These are phyloP conservation scores for Chrysanthemum makinoi DNA, from an alignment of 129 eudicot genomes.

Conservation along the genomic window DNA sequence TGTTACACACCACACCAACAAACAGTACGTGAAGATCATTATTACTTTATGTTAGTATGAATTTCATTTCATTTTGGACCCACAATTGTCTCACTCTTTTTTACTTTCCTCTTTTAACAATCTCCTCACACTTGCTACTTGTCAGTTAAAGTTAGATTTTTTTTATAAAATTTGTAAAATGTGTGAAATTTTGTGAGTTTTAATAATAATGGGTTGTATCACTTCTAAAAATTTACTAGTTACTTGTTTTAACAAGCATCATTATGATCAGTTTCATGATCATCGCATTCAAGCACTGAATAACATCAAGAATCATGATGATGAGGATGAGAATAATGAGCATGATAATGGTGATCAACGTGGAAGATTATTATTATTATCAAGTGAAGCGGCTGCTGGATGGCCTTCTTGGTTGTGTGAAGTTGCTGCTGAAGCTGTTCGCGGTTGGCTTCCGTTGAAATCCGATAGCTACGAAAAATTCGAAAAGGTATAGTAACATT, in stretches of 20 bases:
- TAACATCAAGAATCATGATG: slow-evolving; percentile 28
- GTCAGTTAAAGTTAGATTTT: no score
- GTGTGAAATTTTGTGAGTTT: slow-evolving; percentile 9
- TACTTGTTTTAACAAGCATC: slow-evolving; percentile 22
- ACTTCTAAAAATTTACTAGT: slow-evolving; percentile 50
- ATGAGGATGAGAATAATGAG: slow-evolving; percentile 16
- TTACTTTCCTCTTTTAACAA: not conserved
- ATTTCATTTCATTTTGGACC: no score
- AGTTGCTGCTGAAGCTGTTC: slow-evolving; percentile 74
- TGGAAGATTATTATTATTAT: slow-evolving; percentile 32
- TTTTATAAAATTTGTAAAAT: not conserved
- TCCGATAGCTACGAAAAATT: slow-evolving; percentile 54
- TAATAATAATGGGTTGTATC: slow-evolving; percentile 62
- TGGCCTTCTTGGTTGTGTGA: slow-evolving; percentile 87
- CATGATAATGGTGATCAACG: slow-evolving; percentile 15
- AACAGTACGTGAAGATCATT: no score
- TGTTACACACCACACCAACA: no score
- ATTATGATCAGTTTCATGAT: slow-evolving; percentile 12
- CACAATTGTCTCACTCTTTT: not conserved
- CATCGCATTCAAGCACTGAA: slow-evolving; percentile 20
- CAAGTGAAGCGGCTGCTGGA: slow-evolving; percentile 56
- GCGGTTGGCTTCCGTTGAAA: slow-evolving; percentile 75
- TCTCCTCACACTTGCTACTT: not conserved
- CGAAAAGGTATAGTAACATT: slow-evolving; percentile 44
- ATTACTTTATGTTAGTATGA: no score